These are phyloP conservation scores for Neolentinus lepideus DNA, from an alignment of 1,284 basidiomycete genomes.

Conservation along the genomic window DNA sequence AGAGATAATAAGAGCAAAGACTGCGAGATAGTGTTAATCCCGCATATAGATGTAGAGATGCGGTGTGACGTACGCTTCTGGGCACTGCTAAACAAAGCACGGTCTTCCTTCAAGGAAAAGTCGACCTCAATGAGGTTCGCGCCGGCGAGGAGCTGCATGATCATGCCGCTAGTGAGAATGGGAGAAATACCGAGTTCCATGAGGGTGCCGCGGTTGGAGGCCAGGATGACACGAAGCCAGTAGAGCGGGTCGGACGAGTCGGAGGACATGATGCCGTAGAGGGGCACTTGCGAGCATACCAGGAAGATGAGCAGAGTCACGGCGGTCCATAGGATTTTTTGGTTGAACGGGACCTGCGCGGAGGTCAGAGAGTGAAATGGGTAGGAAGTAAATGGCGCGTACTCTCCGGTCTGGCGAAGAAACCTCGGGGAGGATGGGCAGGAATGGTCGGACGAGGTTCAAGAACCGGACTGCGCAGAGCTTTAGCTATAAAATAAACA, in stretches of 20 bases:
- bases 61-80: conserved; percentile 82
- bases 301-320: conserved; percentile 97
- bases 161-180: conserved; percentile 98
- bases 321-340: conserved; percentile 95
- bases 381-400: conserved; percentile 11
- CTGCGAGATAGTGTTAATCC: conserved; percentile 33
- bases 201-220: conserved; percentile 95
- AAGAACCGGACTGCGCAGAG: conserved; percentile 76
- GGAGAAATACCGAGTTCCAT: conserved; percentile 99
- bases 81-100: conserved; percentile 92
- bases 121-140: conserved; percentile 98
- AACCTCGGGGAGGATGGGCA: conserved; percentile 91
- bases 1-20: conserved; percentile 94
- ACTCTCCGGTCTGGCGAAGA: conserved; percentile 95
- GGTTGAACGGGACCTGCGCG: conserved; percentile 85
- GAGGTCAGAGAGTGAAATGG: conserved; percentile 9
- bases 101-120: conserved; percentile 95
- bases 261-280: conserved; percentile 47
- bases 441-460: conserved; percentile 93
- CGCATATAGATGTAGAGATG: no score
- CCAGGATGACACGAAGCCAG: conserved; percentile 99
- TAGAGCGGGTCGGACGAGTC: no score
- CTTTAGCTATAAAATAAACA: no score
- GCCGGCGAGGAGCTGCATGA: conserved; percentile 98
- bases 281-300: conserved; percentile 93